A percentile compares a stretch with the other conserved stretches of the same genome.
These are phyloP conservation scores for Cystobasidium ongulense DNA, from an alignment of 768 basidiomycete species.

Conservation along the genomic window DNA sequence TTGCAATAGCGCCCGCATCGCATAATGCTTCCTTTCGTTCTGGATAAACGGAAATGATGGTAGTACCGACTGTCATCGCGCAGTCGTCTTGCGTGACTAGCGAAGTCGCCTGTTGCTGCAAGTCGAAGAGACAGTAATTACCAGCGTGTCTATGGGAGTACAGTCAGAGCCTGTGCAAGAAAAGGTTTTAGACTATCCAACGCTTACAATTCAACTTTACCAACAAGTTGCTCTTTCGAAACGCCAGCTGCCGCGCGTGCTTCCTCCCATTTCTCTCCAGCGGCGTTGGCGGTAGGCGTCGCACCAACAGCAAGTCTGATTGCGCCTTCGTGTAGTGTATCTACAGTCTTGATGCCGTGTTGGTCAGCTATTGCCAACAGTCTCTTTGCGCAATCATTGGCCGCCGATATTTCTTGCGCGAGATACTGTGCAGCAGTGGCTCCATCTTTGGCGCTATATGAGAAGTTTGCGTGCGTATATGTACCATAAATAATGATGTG, in stretches of 20 bases:
- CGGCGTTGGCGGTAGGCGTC: constrained; percentile 27
- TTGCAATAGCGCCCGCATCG: constrained; percentile 75
- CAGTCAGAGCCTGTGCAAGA: background rate
- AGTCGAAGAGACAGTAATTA: constrained; percentile 15
- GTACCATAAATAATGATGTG: constrained; percentile 11
- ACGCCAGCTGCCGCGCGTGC: constrained; percentile 4
- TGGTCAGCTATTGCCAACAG: background rate
- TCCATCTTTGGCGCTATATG: constrained; percentile 1
- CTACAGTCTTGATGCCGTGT: background rate
- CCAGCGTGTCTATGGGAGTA: constrained; percentile 5
- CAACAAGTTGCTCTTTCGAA: background rate
- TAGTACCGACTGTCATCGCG: constrained; percentile 13
- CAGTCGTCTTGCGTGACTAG: constrained; percentile 15
- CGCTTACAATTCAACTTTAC: constrained; percentile 13
- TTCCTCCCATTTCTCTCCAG: background rate
- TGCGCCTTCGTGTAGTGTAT: background rate
- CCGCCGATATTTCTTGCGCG: background rate
- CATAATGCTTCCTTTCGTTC: constrained; percentile 62
- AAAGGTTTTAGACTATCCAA: background rate
- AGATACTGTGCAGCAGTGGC: constrained; percentile 1
- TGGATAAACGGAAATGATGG: constrained; percentile 27
- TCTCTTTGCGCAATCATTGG: constrained; percentile 14
- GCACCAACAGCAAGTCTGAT: constrained; percentile 24
- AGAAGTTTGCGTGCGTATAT: constrained; percentile 26
- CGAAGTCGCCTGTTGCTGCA: constrained; percentile 23